Conservation (phyloP, 2,329 filamentous ascomycete genomes). For the Phialophora chinensis region DNA sequence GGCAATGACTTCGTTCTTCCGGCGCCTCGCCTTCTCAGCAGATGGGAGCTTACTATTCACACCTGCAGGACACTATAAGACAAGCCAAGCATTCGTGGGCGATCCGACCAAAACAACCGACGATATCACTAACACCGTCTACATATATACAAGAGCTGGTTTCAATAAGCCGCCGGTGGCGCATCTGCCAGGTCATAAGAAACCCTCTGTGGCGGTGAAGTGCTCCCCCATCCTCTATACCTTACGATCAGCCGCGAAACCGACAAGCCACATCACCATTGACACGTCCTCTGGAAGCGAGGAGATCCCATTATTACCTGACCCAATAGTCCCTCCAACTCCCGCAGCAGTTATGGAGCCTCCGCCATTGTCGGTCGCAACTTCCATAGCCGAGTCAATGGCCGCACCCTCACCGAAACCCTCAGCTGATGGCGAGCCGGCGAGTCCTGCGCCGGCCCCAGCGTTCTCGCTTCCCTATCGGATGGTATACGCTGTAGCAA, state of each 20-base stretch:
- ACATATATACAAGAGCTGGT: constrained; percentile 94
- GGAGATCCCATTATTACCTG: constrained; percentile 83
- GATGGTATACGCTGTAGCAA: constrained; percentile 95
- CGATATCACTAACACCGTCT: constrained; percentile 95
- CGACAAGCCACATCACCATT: constrained; percentile 88
- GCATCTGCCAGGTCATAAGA: constrained; percentile 95
- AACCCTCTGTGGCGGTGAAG: constrained; percentile 92
- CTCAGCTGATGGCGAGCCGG: constrained; percentile 44
- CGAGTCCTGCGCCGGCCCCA: constrained; percentile 61
- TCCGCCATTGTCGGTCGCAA: constrained; percentile 63
- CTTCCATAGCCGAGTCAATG: constrained; percentile 57
- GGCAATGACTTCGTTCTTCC: constrained; percentile 95
- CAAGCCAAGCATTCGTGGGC: constrained; percentile 69
- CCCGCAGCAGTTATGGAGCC: constrained; percentile 80
- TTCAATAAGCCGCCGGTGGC: constrained; percentile 96
- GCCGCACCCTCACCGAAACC: constrained; percentile 52
- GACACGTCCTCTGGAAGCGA: constrained; percentile 85
- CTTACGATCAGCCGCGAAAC: constrained; percentile 69
- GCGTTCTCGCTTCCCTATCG: constrained; percentile 88
- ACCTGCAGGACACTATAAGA: constrained; percentile 93
- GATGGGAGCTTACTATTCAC: constrained; percentile 94
- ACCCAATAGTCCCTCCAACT: constrained; percentile 68
- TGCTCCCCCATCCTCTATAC: constrained; percentile 92
- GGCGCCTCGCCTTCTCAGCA: constrained; percentile 89
- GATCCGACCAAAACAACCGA: constrained; percentile 75